Conservation (phyloP, 75 land plant species). For the Cunninghamia lanceolata region DNA sequence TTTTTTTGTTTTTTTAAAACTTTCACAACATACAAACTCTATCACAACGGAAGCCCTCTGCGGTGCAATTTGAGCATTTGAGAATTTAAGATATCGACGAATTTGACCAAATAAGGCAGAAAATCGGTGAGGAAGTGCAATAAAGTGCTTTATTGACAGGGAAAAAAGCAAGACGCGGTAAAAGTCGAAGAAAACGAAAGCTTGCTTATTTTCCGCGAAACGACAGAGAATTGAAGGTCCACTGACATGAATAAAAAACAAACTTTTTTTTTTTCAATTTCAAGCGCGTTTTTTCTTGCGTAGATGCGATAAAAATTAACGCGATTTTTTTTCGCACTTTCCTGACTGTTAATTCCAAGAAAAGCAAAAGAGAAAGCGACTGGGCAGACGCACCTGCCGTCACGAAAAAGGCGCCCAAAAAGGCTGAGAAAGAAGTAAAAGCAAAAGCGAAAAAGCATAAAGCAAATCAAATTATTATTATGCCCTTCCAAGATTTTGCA, state of each 20-base stretch:
- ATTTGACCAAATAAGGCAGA: conserved; percentile 6
- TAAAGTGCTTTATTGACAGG: conserved; percentile 9
- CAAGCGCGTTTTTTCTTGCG: neutral
- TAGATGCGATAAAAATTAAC: neutral
- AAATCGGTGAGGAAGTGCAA: conserved; percentile 4
- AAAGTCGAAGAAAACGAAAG: conserved; percentile 13
- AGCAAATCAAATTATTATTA: conserved; percentile 4
- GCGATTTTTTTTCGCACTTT: neutral
- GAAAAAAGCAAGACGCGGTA: conserved; percentile 1
- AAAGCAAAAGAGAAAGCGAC: conserved; percentile 11
- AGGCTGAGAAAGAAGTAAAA: conserved; percentile 11
- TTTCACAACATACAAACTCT: neutral
- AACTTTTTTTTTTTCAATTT: neutral
- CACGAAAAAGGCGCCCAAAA: conserved; percentile 11
- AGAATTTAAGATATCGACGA: neutral
- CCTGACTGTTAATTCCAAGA: neutral
- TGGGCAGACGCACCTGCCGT: conserved; percentile 13
- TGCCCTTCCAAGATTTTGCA: neutral
- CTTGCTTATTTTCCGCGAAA: conserved; percentile 9
- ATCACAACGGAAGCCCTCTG: neutral
- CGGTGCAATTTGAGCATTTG: neutral
- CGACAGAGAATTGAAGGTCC: conserved; percentile 10
- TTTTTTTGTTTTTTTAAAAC: too few species aligned
- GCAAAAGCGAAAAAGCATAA: conserved; percentile 14
- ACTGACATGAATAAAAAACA: neutral